These are phyloP conservation scores for Cordyceps militaris DNA, from an alignment of 2,329 filamentous ascomycete genomes.

Conservation along the genomic window DNA sequence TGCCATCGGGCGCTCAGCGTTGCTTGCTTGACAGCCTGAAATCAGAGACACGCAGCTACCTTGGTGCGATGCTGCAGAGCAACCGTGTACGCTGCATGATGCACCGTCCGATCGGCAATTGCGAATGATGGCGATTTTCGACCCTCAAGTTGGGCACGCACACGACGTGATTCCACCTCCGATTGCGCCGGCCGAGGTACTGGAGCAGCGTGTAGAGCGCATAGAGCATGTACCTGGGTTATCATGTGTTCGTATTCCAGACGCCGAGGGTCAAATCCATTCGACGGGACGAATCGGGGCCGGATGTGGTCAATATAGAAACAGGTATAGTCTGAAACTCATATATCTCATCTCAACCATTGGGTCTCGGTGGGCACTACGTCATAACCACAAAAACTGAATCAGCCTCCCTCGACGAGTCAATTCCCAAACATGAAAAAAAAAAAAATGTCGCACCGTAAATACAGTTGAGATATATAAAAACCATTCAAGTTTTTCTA, in stretches of 20 bases:
- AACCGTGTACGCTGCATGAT: too few species aligned
- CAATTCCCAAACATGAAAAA: neutral
- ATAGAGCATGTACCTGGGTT: neutral
- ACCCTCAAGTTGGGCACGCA: too few species aligned
- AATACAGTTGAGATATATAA: neutral
- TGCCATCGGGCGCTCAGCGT: too few species aligned
- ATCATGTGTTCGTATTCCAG: neutral
- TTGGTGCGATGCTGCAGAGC: too few species aligned
- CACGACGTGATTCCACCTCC: too few species aligned
- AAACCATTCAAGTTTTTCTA: neutral
- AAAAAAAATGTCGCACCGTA: neutral
- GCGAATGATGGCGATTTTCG: too few species aligned
- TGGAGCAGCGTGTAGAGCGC: neutral
- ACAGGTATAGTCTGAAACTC: neutral
- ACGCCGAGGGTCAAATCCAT: neutral
- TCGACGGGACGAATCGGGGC: neutral
- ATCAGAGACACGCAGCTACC: too few species aligned
- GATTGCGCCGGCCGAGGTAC: neutral
- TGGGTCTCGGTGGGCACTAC: neutral
- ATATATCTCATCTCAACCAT: neutral
- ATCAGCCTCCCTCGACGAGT: neutral
- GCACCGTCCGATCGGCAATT: too few species aligned
- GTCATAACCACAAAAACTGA: neutral
- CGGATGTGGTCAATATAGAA: neutral
- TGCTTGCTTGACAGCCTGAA: too few species aligned